These are phyloP conservation scores for Aspergillus felis DNA, from an alignment of 2,329 filamentous ascomycete species.

Conservation along the genomic window DNA sequence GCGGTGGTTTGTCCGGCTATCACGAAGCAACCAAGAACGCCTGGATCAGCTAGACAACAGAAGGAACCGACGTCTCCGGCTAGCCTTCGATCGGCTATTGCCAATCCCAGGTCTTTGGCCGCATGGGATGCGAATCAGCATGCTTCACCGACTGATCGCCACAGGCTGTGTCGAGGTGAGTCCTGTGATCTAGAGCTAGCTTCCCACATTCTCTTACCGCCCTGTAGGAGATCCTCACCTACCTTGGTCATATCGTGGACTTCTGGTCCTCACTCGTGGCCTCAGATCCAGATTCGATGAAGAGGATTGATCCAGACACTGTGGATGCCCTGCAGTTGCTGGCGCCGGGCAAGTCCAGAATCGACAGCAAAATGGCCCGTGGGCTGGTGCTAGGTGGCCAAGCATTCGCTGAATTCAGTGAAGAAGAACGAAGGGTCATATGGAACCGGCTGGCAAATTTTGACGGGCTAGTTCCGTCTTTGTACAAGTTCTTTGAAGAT, in stretches of 20 bases:
- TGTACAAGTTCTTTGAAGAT: slow-evolving; percentile 21
- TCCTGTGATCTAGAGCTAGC: background rate
- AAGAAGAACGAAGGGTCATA: slow-evolving; percentile 19
- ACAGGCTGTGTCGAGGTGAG: slow-evolving; percentile 32
- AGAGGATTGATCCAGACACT: slow-evolving; percentile 26
- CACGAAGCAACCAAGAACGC: slow-evolving; percentile 12
- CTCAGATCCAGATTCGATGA: slow-evolving; percentile 21
- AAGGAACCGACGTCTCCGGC: slow-evolving; percentile 12
- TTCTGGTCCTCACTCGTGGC: slow-evolving; percentile 31
- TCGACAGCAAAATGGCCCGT: slow-evolving; percentile 11
- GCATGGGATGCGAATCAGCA: slow-evolving; percentile 26
- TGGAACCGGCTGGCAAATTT: slow-evolving; percentile 23
- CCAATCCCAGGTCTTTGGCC: slow-evolving; percentile 29
- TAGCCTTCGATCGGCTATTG: slow-evolving; percentile 30
- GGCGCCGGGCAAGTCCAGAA: slow-evolving; percentile 24
- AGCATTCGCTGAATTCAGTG: slow-evolving; percentile 12
- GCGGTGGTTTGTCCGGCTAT: slow-evolving; percentile 16
- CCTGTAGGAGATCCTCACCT: slow-evolving; percentile 28
- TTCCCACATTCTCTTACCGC: background rate
- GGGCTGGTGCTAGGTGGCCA: slow-evolving; percentile 16
- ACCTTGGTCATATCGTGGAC: slow-evolving; percentile 28
- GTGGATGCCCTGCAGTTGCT: slow-evolving; percentile 31
- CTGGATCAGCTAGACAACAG: slow-evolving; percentile 13
- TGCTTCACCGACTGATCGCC: slow-evolving; percentile 23
- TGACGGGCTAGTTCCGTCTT: slow-evolving; percentile 14